Percentiles rank a stretch among this genome's conserved stretches.
phyloP scores from a whole-genome alignment of 2,329 filamentous ascomycete species.

The Paradendryphiella salina region DNA sequence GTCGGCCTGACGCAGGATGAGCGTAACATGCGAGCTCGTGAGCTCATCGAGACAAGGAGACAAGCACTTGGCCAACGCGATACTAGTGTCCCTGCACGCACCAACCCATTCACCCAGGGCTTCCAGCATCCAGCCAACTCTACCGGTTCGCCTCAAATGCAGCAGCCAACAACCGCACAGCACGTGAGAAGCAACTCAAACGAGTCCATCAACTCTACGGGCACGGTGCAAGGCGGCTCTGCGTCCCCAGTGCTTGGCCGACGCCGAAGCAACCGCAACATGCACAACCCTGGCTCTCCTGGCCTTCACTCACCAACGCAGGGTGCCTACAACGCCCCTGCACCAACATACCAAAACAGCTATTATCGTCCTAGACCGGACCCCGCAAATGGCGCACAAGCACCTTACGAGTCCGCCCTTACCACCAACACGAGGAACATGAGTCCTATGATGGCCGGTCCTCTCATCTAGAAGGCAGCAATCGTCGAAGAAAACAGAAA shows the following conservation, averaged over 20 bases:
- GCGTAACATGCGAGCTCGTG: constrained; percentile 39
- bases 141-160: constrained; percentile 19
- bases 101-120: constrained; percentile 43
- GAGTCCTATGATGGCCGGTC: constrained; percentile 41
- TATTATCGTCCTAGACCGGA: constrained; percentile 39
- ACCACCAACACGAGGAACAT: constrained; percentile 30
- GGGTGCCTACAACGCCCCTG: constrained; percentile 28
- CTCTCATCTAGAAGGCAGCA: constrained; percentile 31
- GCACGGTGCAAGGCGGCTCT: constrained; percentile 31
- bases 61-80: constrained; percentile 37
- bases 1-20: constrained; percentile 42
- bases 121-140: constrained; percentile 36
- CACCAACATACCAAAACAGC: constrained; percentile 32
- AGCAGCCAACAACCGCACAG: constrained; percentile 18
- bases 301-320: constrained; percentile 31
- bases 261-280: constrained; percentile 44
- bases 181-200: constrained; percentile 42
- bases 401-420: constrained; percentile 35
- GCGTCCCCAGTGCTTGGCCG: constrained; percentile 38
- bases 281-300: constrained; percentile 30
- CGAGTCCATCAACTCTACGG: constrained; percentile 39
- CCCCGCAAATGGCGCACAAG: constrained; percentile 21
- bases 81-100: constrained; percentile 33
- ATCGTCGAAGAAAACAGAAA: neutral
- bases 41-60: constrained; percentile 44